A percentile compares a stretch with the other conserved stretches of the same genome.
phyloP scores from a whole-genome alignment of 225 moss, liverwort and hornwort genomes.

The Anthoceros angustus region DNA sequence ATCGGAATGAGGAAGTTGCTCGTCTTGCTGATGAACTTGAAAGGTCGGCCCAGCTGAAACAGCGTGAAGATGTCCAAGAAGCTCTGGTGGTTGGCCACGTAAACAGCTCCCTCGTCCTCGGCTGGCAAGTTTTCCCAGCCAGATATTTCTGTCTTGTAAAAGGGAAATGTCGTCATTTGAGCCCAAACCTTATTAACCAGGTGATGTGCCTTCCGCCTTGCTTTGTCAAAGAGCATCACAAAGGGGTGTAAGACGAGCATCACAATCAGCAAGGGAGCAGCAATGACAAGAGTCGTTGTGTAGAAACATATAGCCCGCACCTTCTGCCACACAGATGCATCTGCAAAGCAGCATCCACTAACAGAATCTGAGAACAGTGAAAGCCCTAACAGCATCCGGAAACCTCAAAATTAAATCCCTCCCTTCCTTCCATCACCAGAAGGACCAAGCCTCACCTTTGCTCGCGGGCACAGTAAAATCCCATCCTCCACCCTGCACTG shows the following conservation, averaged over 20 bases:
- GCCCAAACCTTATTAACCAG: constrained; percentile 81
- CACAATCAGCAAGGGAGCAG: constrained; percentile 60
- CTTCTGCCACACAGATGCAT: constrained; percentile 45
- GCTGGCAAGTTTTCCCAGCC: constrained; percentile 81
- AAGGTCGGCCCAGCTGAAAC: constrained; percentile 74
- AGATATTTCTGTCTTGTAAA: constrained; percentile 80
- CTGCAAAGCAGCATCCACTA: constrained; percentile 25
- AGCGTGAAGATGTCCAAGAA: constrained; percentile 90
- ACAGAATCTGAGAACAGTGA: background rate
- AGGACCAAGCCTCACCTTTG: background rate
- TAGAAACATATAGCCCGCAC: constrained; percentile 71
- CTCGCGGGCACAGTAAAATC: background rate
- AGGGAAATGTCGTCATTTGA: constrained; percentile 39
- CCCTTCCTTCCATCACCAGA: background rate
- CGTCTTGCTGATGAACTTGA: constrained; percentile 97
- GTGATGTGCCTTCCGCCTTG: constrained; percentile 74
- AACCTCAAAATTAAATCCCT: background rate
- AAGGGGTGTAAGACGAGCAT: constrained; percentile 79
- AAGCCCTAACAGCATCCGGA: background rate
- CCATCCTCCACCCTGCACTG: background rate
- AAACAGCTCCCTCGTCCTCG: constrained; percentile 69
- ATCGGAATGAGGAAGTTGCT: constrained; percentile 87
- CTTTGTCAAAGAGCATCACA: constrained; percentile 65
- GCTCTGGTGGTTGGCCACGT: constrained; percentile 95
- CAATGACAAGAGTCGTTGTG: constrained; percentile 44